These are phyloP conservation scores for Salvia sclarea DNA, from an alignment of 305 asterid species.

Conservation along the genomic window DNA sequence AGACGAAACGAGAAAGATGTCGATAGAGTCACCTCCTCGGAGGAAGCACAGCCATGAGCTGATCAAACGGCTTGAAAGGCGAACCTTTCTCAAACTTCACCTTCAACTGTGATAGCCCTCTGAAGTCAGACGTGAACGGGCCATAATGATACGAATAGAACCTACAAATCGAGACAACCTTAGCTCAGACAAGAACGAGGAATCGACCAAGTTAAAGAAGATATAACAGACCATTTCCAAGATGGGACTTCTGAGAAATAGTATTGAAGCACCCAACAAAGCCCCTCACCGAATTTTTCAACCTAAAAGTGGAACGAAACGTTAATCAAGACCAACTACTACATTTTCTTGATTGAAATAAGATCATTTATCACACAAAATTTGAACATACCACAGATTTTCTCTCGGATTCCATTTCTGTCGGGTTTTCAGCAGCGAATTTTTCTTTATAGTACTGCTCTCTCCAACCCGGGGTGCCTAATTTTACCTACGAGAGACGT, in stretches of 20 bases:
- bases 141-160: slow-evolving; percentile 53
- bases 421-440: slow-evolving; percentile 35
- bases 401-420: slow-evolving; percentile 41
- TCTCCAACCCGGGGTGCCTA: slow-evolving; percentile 48
- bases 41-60: slow-evolving; percentile 66
- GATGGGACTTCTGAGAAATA: slow-evolving; percentile 64
- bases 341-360: neutral
- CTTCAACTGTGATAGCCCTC: slow-evolving; percentile 43
- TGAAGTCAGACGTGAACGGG: slow-evolving; percentile 55
- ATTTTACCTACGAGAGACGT: slow-evolving; percentile 45
- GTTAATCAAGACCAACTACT: neutral
- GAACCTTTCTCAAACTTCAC: slow-evolving; percentile 45
- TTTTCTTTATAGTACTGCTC: slow-evolving; percentile 50
- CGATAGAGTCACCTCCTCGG: slow-evolving; percentile 43
- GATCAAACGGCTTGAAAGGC: slow-evolving; percentile 64
- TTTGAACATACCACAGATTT: slow-evolving; percentile 47
- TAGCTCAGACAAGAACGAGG: neutral
- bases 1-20: neutral
- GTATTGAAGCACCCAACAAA: slow-evolving; percentile 55
- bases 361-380: neutral
- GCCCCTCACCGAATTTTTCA: slow-evolving; percentile 52
- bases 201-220: neutral
- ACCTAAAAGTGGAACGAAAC: slow-evolving; percentile 35
- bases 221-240: slow-evolving; percentile 51
- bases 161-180: slow-evolving; percentile 35